Conservation (phyloP, 108 stramenopile genomes). For the Bacterosira constricta region DNA sequence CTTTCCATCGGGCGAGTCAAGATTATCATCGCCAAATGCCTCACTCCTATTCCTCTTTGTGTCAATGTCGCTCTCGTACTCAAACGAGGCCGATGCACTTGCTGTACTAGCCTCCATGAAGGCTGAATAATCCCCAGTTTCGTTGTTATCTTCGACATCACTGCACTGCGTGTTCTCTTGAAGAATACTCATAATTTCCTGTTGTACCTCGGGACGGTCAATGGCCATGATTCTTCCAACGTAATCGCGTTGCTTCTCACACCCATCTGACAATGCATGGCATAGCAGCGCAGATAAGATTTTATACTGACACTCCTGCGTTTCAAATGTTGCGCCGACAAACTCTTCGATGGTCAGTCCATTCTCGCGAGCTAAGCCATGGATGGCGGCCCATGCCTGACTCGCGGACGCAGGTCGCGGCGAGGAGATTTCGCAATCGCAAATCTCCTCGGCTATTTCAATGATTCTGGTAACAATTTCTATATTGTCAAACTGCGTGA, state of each 20-base stretch:
- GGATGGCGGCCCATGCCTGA: constrained; percentile 21
- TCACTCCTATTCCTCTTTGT: constrained; percentile 15
- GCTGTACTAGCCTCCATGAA: constrained; percentile 27
- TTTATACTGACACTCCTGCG: constrained; percentile 16
- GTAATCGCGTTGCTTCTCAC: constrained; percentile 26
- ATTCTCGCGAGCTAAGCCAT: neutral
- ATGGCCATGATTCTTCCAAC: constrained; percentile 34
- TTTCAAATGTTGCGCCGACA: neutral
- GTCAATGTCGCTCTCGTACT: constrained; percentile 16
- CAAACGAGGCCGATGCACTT: neutral
- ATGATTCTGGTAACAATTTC: constrained; percentile 21
- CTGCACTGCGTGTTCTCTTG: constrained; percentile 19
- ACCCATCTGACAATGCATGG: constrained; percentile 35
- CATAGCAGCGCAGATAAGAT: constrained; percentile 34
- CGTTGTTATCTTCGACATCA: constrained; percentile 18
- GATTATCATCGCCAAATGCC: constrained; percentile 17
- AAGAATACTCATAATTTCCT: constrained; percentile 45
- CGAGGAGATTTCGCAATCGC: constrained; percentile 7
- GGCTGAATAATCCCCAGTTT: constrained; percentile 24
- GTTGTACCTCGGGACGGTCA: constrained; percentile 37
- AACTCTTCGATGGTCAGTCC: neutral
- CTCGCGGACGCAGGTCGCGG: constrained; percentile 9
- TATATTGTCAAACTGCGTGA: constrained; percentile 6
- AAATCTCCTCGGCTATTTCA: constrained; percentile 34
- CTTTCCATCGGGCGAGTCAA: constrained; percentile 3